Evolutionary conservation across 2,329 filamentous ascomycete species (phyloP).

Genomic region (Penicillium freii): DNA sequence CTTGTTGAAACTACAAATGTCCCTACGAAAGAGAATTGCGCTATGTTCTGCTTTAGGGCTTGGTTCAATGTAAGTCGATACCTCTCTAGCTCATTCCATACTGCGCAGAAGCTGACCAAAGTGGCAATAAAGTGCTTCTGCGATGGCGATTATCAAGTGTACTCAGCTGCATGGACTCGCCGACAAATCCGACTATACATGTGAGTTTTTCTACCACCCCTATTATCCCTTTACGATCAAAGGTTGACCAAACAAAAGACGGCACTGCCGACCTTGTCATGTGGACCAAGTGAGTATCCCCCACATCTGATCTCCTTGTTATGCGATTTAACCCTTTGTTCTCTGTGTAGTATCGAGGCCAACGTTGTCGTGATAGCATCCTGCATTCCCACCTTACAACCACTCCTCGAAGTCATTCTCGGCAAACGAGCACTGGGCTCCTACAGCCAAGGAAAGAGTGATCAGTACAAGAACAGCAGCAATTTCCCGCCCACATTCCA

Average conservation of each 20-base stretch:
- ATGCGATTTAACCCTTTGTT: not conserved
- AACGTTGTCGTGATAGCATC: slow-evolving; percentile 35
- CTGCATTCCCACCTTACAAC: slow-evolving; percentile 36
- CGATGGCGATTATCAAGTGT: slow-evolving; percentile 35
- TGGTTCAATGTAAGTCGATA: slow-evolving; percentile 29
- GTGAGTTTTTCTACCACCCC: slow-evolving; percentile 22
- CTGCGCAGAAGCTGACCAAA: not conserved
- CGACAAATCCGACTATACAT: slow-evolving; percentile 29
- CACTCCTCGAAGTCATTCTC: slow-evolving; percentile 30
- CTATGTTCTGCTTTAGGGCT: slow-evolving; percentile 27
- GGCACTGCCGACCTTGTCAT: slow-evolving; percentile 45
- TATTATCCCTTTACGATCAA: not conserved
- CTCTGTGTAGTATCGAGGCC: slow-evolving; percentile 28
- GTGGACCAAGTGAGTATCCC: slow-evolving; percentile 43
- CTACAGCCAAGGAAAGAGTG: slow-evolving; percentile 13
- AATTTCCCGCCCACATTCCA: slow-evolving; percentile 8
- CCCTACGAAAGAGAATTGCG: slow-evolving; percentile 10
- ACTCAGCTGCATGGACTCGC: slow-evolving; percentile 30
- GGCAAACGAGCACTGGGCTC: slow-evolving; percentile 16
- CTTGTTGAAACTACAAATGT: slow-evolving; percentile 14
- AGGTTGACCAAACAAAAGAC: slow-evolving; percentile 12
- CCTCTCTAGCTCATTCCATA: not conserved
- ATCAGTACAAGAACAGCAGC: slow-evolving; percentile 11
- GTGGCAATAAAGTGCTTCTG: slow-evolving; percentile 27
- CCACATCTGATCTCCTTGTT: not conserved